These are phyloP conservation scores for Cardiospermum halicacabum DNA, from an alignment of 345 rosid genomes.

Conservation along the genomic window DNA sequence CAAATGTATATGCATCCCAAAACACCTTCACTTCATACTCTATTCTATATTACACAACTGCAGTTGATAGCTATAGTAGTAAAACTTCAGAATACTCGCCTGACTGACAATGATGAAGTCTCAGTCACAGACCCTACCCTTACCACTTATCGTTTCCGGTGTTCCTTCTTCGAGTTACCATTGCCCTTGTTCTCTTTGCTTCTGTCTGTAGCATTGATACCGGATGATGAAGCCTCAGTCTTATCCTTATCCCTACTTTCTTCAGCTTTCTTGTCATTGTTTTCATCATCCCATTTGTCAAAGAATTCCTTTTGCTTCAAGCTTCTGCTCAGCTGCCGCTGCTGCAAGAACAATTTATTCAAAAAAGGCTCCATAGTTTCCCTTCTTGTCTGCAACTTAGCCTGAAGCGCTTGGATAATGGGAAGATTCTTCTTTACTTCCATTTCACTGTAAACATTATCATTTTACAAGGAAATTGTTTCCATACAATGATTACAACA, in stretches of 20 bases:
- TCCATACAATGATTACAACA: too few relatives aligned
- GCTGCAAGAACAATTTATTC: slow-evolving; percentile 10
- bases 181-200: neutral
- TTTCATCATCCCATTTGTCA: neutral
- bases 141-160: neutral
- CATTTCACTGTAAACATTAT: slow-evolving; percentile 8
- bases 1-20: too few relatives aligned
- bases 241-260: neutral
- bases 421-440: slow-evolving; percentile 8
- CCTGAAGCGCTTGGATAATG: slow-evolving; percentile 11
- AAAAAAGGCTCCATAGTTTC: slow-evolving; percentile 11
- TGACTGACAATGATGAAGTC: too few relatives aligned
- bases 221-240: neutral
- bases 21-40: too few relatives aligned
- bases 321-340: slow-evolving; percentile 6
- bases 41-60: too few relatives aligned
- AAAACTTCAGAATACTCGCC: too few relatives aligned
- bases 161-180: slow-evolving; percentile 3
- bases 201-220: neutral
- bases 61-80: too few relatives aligned
- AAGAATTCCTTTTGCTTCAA: neutral
- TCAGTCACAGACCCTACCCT: too few relatives aligned
- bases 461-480: too few relatives aligned
- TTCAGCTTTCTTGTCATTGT: neutral
- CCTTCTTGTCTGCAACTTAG: slow-evolving; percentile 17